Conservation (phyloP, 2,329 filamentous ascomycete species). For the Colletotrichum gloeosporioides region DNA sequence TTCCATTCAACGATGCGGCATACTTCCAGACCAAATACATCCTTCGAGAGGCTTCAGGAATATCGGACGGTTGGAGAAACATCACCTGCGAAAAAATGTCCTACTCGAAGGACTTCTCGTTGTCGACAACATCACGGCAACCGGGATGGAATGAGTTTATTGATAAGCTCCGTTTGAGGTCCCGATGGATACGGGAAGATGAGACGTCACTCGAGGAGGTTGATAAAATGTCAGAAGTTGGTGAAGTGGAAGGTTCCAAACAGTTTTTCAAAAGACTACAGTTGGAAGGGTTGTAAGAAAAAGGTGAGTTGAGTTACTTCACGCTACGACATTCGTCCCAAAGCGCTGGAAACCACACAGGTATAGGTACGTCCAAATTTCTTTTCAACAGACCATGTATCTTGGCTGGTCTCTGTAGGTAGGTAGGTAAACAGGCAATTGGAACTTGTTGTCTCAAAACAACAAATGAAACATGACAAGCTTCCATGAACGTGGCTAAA, state of each 20-base stretch:
- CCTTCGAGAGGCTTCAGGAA: background rate
- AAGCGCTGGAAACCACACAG: background rate
- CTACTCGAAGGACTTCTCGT: rapidly evolving
- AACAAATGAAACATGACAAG: background rate
- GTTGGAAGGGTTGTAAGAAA: background rate
- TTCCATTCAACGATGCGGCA: background rate
- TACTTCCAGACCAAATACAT: background rate
- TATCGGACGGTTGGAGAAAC: background rate
- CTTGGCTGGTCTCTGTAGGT: background rate
- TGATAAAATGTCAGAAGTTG: background rate
- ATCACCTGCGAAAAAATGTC: background rate
- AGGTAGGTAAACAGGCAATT: background rate
- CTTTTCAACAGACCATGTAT: background rate
- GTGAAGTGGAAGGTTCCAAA: background rate
- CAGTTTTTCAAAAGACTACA: background rate
- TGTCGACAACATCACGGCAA: background rate
- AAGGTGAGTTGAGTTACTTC: background rate
- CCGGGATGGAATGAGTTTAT: background rate
- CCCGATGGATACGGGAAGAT: background rate
- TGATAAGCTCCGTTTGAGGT: background rate
- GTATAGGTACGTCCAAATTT: background rate
- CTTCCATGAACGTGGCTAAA: background rate
- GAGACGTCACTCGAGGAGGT: background rate
- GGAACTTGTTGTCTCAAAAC: background rate
- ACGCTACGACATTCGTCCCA: background rate